phyloP scores from a whole-genome alignment of 306 rosid genomes.

The Inga leiocalycina region DNA sequence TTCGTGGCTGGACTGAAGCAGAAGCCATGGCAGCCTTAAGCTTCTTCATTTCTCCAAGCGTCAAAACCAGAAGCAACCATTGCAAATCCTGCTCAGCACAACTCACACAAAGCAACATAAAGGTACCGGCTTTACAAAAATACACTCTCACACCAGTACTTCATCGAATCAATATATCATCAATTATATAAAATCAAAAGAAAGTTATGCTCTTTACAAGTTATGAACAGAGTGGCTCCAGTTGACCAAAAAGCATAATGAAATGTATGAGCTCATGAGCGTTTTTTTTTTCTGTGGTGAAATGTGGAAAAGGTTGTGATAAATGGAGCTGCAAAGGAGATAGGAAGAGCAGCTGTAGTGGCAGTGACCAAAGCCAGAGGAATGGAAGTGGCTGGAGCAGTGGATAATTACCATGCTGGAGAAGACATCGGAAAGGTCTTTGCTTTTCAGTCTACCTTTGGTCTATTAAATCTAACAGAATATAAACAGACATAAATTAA shows the following conservation, averaged over 20 bases:
- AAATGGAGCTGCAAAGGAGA: conserved; percentile 95
- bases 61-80: conserved; percentile 44
- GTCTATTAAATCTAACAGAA: background rate
- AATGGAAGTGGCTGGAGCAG: conserved; percentile 57
- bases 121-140: conserved; percentile 46
- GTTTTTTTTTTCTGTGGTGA: background rate
- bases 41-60: conserved; percentile 37
- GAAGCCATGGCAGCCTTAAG: conserved; percentile 66
- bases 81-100: conserved; percentile 61
- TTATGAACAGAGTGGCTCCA: background rate
- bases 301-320: conserved; percentile 60
- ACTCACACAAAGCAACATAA: conserved; percentile 66
- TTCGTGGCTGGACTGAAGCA: conserved; percentile 40
- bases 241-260: background rate
- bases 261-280: background rate
- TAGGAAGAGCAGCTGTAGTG: conserved; percentile 84
- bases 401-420: conserved; percentile 45
- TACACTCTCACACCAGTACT: background rate
- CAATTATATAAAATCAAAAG: background rate
- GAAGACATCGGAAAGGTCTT: conserved; percentile 55
- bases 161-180: background rate
- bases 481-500: background rate
- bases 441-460: background rate
- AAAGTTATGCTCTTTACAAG: background rate
- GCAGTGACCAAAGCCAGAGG: conserved; percentile 77